Base-by-base conservation (phyloP, 1,139 yeast species). In the Pichia kudriavzevii region DNA sequence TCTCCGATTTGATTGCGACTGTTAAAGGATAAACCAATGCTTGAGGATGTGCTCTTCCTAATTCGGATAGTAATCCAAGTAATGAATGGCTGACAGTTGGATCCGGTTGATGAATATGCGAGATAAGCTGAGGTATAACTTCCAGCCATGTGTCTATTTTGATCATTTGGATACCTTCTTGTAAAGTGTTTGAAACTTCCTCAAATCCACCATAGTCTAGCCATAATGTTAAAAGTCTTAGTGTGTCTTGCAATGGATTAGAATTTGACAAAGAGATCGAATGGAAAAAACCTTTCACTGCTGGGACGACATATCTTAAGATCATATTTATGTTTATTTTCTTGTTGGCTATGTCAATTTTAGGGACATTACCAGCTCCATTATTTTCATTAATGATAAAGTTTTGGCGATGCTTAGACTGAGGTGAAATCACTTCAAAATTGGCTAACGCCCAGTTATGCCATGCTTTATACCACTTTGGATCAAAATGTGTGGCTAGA, bases 381-480 rank as follows among this genome's bases (percentile, higher is more conserved):
- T n/a, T 26, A n/a, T 26, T 26, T 13, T 17, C 14, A 13, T 26
- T 26, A 10, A 12, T 6, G 7, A 17, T 21, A 34, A 38, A 44
- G 7, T 44, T 42, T 20, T 43, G 29, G 11, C 47, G 19, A 31
- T 48, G 48, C 17, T 47, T 52, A 0, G 49, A 56, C 51, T 41
- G 64, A 39, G 80, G 67, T 0, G 95, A 81, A 20, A 91, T 83
- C 2, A 88, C 96, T 53, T 88, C 96, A 56, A 87, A 93, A 57
- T 93, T 93, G 1, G 98, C 96, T 50, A 93, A 64, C 0, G 98
- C 98, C 99, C 99, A 93, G 53, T 87, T 88, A 54, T 93, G 99
- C 98, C 98, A 93, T 16, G 98, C 98, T 52, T 93, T 91, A 55
- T 93, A 93, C 96, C 98, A 93, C 28, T 74, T 72, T 31, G 73